Conservation (phyloP, 1,139 yeast genomes). For the Oligophagozyma castellii region DNA sequence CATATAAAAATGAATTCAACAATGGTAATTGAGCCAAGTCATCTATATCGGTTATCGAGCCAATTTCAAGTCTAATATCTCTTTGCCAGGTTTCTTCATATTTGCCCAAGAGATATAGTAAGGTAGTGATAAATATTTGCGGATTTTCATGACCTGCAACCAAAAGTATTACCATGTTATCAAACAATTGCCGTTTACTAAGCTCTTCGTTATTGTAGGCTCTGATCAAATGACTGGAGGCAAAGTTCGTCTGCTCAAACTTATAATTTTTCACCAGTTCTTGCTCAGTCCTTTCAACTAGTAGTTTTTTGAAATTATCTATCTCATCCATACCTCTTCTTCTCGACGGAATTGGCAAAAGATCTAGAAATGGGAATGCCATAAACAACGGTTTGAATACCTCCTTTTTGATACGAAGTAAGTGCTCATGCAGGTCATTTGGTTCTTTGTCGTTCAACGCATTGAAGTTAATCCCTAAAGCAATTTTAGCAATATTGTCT, state of each 20-base stretch:
- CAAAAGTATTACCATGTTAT: conserved; percentile 43
- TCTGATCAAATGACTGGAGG: conserved; percentile 25
- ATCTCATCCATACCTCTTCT: conserved; percentile 33
- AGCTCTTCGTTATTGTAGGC: conserved; percentile 30
- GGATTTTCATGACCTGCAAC: conserved; percentile 59
- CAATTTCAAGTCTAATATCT: conserved; percentile 25
- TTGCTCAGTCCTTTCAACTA: conserved; percentile 23
- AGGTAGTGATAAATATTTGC: conserved; percentile 36
- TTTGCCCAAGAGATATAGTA: conserved; percentile 36
- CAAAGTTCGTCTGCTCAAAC: conserved; percentile 24
- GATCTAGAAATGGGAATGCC: conserved; percentile 42
- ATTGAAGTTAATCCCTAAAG: conserved; percentile 37
- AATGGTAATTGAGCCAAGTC: conserved; percentile 18
- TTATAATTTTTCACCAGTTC: conserved; percentile 22
- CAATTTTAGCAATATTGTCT: conserved; percentile 38
- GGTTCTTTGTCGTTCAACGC: conserved; percentile 23
- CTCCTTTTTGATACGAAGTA: conserved; percentile 36
- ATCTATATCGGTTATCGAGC: conserved; percentile 3
- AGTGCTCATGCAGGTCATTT: conserved; percentile 28
- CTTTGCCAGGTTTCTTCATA: conserved; percentile 27
- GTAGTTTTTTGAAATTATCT: conserved; percentile 28
- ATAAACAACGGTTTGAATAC: conserved; percentile 43
- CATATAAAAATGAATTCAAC: conserved; percentile 33
- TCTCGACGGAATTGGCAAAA: conserved; percentile 38
- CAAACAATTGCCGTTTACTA: conserved; percentile 35